A percentile compares a stretch with the other conserved stretches of the same genome.
Conservation (phyloP, 2,329 filamentous ascomycete species). For the Zopfia rhizophila region DNA sequence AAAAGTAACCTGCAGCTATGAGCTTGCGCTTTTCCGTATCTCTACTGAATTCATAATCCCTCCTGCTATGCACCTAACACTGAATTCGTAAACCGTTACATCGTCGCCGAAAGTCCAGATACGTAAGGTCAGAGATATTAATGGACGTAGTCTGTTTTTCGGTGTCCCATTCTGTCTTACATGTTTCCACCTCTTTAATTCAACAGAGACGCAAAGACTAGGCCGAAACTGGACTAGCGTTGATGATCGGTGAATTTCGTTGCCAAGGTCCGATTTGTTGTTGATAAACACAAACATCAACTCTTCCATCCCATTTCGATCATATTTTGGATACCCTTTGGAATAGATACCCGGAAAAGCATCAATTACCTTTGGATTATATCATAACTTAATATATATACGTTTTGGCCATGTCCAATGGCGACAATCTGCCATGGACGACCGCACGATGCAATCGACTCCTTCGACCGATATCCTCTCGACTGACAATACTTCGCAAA, state of each 20-base stretch:
- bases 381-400: slow-evolving; percentile 18
- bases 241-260: background rate
- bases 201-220: background rate
- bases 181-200: background rate
- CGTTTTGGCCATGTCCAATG: slow-evolving; percentile 35
- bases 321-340: slow-evolving; percentile 11
- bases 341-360: slow-evolving; percentile 4
- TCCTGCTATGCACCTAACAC: too few relatives aligned
- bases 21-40: too few relatives aligned
- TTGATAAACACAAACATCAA: background rate
- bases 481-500: slow-evolving; percentile 52
- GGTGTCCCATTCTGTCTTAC: background rate
- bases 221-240: background rate
- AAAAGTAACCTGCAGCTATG: too few relatives aligned
- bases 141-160: too few relatives aligned
- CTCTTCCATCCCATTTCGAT: background rate
- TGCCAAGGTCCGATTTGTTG: background rate
- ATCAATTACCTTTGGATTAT: slow-evolving; percentile 19
- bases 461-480: slow-evolving; percentile 54
- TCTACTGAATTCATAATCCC: too few relatives aligned
- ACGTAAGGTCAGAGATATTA: too few relatives aligned
- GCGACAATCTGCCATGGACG: slow-evolving; percentile 52
- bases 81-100: too few relatives aligned
- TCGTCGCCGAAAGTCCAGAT: too few relatives aligned
- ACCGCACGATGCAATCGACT: slow-evolving; percentile 56